Percentiles rank a stretch among this genome's conserved stretches.
Conservation (phyloP, 2,329 filamentous ascomycete genomes). For the Capronia coronata region DNA sequence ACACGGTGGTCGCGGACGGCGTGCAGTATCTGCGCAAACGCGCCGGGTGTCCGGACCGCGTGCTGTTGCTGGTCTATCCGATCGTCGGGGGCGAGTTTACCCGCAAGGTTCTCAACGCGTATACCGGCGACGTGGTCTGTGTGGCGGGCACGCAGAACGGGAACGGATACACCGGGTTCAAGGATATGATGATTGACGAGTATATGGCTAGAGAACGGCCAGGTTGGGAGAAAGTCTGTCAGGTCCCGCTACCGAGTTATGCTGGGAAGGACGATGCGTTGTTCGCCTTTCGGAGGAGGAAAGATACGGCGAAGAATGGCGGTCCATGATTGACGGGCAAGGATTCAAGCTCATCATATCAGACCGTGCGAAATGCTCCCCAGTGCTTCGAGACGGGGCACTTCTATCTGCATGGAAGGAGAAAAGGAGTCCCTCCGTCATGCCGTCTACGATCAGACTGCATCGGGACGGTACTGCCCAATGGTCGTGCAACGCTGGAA, state of each 20-base stretch:
- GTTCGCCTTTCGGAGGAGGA: constrained; percentile 51
- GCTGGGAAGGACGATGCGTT: constrained; percentile 70
- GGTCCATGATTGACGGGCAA: too few relatives aligned
- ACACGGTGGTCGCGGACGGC: constrained; percentile 60
- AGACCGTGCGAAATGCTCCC: too few relatives aligned
- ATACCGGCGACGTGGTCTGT: constrained; percentile 58
- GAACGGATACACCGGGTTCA: constrained; percentile 68
- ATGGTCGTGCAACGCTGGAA: too few relatives aligned
- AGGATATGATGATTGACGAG: constrained; percentile 56
- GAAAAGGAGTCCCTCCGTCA: too few relatives aligned
- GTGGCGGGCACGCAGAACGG: constrained; percentile 67
- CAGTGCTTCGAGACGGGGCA: too few relatives aligned
- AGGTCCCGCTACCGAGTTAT: constrained; percentile 66
- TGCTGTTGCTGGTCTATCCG: constrained; percentile 67
- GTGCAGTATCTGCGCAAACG: constrained; percentile 50
- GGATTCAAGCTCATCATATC: too few relatives aligned
- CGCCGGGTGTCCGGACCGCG: constrained; percentile 47
- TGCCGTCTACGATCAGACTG: too few relatives aligned
- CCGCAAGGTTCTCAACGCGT: constrained; percentile 54
- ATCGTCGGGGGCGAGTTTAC: constrained; percentile 64
- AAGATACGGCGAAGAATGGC: too few relatives aligned
- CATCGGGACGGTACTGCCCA: too few relatives aligned
- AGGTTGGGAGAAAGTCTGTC: constrained; percentile 55
- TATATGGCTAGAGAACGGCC: constrained; percentile 52
- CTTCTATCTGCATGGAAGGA: too few relatives aligned